Evolutionary conservation across 306 rosid species (phyloP).

Genomic region (Mucuna pruriens): DNA sequence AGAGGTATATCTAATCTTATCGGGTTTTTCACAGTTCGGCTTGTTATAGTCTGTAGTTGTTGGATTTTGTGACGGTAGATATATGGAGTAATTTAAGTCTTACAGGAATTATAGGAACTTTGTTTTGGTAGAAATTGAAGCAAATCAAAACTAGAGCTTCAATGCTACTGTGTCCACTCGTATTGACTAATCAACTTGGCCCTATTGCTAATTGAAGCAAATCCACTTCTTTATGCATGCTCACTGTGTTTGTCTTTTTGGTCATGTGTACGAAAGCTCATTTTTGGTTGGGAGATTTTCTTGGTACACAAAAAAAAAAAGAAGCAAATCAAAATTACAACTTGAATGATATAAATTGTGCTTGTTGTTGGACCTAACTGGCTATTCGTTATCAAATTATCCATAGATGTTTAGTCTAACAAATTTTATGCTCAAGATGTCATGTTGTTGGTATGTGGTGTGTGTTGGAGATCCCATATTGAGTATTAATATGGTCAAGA

Average conservation of each 20-base stretch:
- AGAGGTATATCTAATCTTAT: slow-evolving; percentile 55
- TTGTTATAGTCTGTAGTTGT: neutral
- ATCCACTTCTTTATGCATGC: neutral
- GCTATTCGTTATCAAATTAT: neutral
- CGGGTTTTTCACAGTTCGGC: neutral
- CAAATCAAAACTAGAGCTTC: neutral
- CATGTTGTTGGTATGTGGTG: no score
- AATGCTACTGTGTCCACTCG: neutral
- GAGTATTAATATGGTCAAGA: no score
- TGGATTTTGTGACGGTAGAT: slow-evolving; percentile 4
- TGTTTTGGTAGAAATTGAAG: slow-evolving; percentile 20
- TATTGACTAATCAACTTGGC: neutral
- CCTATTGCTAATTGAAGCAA: neutral
- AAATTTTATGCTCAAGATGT: no score
- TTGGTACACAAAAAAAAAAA: neutral
- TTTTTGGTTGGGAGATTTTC: neutral
- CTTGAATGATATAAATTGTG: neutral
- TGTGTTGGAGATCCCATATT: no score
- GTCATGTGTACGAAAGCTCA: neutral
- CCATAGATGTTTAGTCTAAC: no score
- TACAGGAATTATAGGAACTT: neutral
- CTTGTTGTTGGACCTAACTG: neutral
- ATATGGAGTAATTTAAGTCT: neutral
- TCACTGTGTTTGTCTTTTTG: neutral
- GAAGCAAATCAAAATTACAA: neutral